These are phyloP conservation scores for Emericellopsis cladophorae DNA, from an alignment of 2,329 filamentous ascomycete genomes.

Conservation along the genomic window DNA sequence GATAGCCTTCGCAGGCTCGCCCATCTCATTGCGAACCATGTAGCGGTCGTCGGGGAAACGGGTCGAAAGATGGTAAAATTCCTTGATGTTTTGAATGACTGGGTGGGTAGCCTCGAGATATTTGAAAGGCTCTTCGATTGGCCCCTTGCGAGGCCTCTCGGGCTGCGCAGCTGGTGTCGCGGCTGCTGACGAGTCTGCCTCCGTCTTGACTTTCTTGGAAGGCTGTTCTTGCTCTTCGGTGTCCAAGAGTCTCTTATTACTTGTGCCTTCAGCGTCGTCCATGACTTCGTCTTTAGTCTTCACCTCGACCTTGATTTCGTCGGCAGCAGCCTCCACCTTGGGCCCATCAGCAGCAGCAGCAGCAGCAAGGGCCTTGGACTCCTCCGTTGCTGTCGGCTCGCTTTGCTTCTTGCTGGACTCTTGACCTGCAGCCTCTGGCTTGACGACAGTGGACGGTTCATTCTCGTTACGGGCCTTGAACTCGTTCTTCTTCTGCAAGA, in stretches of 20 bases:
- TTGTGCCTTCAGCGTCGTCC: constrained; percentile 15
- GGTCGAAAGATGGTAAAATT: constrained; percentile 74
- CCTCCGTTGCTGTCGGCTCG: constrained; percentile 14
- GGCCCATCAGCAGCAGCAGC: not conserved
- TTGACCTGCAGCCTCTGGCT: constrained; percentile 9
- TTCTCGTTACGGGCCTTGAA: constrained; percentile 67
- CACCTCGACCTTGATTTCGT: not conserved
- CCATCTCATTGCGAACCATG: constrained; percentile 88
- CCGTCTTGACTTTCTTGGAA: constrained; percentile 36
- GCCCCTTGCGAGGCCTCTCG: constrained; percentile 30
- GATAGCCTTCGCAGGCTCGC: constrained; percentile 82
- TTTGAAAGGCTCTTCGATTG: constrained; percentile 86
- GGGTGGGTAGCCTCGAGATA: constrained; percentile 65
- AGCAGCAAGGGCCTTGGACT: constrained; percentile 7
- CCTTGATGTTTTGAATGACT: constrained; percentile 64
- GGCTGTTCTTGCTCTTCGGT: constrained; percentile 22
- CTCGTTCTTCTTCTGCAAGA: constrained; percentile 82
- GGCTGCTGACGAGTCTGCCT: constrained; percentile 6
- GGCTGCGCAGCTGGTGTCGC: constrained; percentile 1
- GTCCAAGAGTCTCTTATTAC: constrained; percentile 21
- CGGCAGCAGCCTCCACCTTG: not conserved
- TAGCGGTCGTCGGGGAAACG: constrained; percentile 85
- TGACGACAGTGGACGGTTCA: constrained; percentile 27
- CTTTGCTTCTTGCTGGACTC: constrained; percentile 5
- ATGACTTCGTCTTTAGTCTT: constrained; percentile 8